Evolutionary conservation across 108 stramenopile genomes (phyloP), one percentile per base, ranked within the genome.

Genomic region (Conticribra guillardii): DNA sequence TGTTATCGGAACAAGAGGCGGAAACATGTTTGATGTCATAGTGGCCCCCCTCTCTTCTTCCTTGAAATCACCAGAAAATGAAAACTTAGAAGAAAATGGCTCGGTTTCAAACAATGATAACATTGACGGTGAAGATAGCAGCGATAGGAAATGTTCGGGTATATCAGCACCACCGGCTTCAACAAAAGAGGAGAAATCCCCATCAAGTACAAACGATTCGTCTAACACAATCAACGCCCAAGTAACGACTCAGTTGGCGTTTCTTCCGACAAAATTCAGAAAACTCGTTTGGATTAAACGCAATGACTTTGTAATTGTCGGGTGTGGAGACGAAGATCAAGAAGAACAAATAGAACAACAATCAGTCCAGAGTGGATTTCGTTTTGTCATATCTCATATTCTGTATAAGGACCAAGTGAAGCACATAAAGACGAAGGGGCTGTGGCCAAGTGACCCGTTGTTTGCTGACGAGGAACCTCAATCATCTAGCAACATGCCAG

Each of bases 251-350:
- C 82, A 84, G 26, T 80, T 98, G 41, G 96, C 96, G 7, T 87
- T 98, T 29, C 87, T 98, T 4, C 97, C 96, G 7, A 97, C 97
- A 11, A 96, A 95, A 60, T 98, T 96, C 70, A 84, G 89, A 33
- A 98, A 97, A 84, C 81, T 98, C 33, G 93, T 98, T 4, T 98
- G 97, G 97, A 89, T 98, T 34, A 97, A 96, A 84, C 95, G 96
- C 3, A 95, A 95, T 49, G 96, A 97, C 73, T 97, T 77, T 81
- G 85, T 98, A 1, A 94, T 98, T 24, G 93, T 95, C 1, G 73
- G 87, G 64, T 82, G 74, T 27, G 91, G 86, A 4, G 67, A 75
- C 4, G 80, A 81, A 29, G 76, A 68, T 50, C 56, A 23, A 24
- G 29, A 53, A 9, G 52, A 69, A 54, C 47, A 59, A 29, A n/a